Conservation (phyloP, 257 asterid genomes). For the Euphrasia confusa region DNA sequence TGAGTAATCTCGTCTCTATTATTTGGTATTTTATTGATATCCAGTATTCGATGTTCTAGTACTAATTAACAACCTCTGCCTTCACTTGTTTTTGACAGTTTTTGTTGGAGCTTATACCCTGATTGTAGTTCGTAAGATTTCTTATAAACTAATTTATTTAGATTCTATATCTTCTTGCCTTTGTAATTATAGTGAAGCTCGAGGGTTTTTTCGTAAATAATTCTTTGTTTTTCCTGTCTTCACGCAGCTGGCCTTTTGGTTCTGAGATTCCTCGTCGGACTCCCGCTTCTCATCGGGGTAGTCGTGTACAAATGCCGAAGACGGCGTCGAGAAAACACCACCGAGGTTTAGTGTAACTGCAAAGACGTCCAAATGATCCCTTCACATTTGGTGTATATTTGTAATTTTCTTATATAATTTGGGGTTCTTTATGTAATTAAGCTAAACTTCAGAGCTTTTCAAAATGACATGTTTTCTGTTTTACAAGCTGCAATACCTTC, state of each 20-base stretch:
- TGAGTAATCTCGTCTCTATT: constrained; percentile 25
- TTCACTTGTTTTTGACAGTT: constrained; percentile 26
- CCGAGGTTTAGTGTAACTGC: neutral
- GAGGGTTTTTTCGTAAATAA: neutral
- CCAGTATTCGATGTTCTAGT: neutral
- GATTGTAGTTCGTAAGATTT: constrained; percentile 32
- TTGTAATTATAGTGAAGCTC: neutral
- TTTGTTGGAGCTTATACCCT: constrained; percentile 8
- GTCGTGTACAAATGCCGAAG: constrained; percentile 37
- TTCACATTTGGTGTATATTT: constrained; percentile 9
- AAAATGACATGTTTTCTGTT: neutral
- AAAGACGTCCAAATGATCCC: neutral
- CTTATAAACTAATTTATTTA: constrained; percentile 4
- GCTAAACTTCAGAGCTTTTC: neutral
- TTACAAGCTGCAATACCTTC: neutral
- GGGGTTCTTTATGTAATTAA: neutral
- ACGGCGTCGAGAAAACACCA: constrained; percentile 24
- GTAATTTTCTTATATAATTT: neutral
- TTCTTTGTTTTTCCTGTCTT: constrained; percentile 7
- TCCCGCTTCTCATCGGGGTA: constrained; percentile 33
- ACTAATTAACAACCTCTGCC: constrained; percentile 22
- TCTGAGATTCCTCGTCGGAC: constrained; percentile 34
- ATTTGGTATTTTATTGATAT: neutral
- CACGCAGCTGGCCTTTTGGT: constrained; percentile 29
- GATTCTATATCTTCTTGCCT: neutral